A percentile compares a stretch with the other conserved stretches of the same genome.
Evolutionary conservation across 768 basidiomycete genomes (phyloP).

Genomic region (Naganishia antarctica): DNA sequence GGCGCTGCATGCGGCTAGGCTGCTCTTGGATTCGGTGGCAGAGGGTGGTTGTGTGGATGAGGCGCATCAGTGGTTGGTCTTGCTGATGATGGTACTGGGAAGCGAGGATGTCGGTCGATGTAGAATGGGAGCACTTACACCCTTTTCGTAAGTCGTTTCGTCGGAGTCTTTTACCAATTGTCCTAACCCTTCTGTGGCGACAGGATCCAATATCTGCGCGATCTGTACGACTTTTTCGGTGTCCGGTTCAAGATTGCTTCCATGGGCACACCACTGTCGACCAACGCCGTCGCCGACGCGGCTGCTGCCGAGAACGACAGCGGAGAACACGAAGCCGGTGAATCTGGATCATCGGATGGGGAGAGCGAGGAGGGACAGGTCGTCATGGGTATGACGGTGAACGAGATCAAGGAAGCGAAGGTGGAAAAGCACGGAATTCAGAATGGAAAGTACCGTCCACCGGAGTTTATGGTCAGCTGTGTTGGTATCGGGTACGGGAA

Average conservation of each 20-base stretch:
- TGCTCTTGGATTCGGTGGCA: conserved; percentile 71
- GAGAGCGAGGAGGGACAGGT: conserved; percentile 29
- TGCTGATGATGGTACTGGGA: conserved; percentile 90
- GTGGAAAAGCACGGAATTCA: conserved; percentile 44
- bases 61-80: conserved; percentile 76
- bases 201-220: conserved; percentile 87
- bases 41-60: conserved; percentile 85
- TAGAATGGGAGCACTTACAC: conserved; percentile 74
- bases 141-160: conserved; percentile 63
- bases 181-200: conserved; percentile 6
- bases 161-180: conserved; percentile 32
- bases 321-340: conserved; percentile 22
- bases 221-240: conserved; percentile 75
- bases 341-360: conserved; percentile 23
- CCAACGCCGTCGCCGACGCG: conserved; percentile 11
- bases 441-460: conserved; percentile 26
- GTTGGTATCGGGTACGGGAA: conserved; percentile 90
- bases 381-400: conserved; percentile 18
- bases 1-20: conserved; percentile 71
- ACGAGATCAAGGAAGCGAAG: conserved; percentile 52
- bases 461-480: conserved; percentile 76
- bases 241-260: conserved; percentile 83
- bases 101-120: conserved; percentile 93
- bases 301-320: conserved; percentile 10
- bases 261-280: conserved; percentile 21